These are phyloP conservation scores for Stephanodiscus triporus DNA, from an alignment of 108 stramenopile species.

Conservation along the genomic window DNA sequence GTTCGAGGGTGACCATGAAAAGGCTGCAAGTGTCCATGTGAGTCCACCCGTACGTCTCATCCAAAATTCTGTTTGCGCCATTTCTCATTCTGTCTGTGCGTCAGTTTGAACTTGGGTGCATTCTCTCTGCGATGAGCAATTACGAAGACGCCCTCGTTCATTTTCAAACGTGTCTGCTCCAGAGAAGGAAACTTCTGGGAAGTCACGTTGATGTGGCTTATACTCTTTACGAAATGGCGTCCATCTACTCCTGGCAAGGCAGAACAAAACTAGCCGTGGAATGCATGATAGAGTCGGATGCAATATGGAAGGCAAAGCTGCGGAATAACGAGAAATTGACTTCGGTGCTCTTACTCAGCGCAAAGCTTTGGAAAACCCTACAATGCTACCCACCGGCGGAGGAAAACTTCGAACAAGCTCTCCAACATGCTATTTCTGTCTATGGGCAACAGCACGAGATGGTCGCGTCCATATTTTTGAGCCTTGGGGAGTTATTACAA, in stretches of 20 bases:
- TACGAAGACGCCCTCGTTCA: constrained; percentile 66
- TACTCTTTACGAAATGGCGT: constrained; percentile 77
- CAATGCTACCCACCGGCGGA: constrained; percentile 57
- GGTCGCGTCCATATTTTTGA: constrained; percentile 71
- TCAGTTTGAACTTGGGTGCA: constrained; percentile 70
- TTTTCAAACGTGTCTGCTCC: constrained; percentile 69
- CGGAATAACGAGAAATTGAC: constrained; percentile 70
- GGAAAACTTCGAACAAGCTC: constrained; percentile 72
- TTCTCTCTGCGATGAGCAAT: constrained; percentile 61
- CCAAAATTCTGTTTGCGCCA: neutral
- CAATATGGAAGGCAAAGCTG: constrained; percentile 72
- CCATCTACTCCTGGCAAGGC: constrained; percentile 28
- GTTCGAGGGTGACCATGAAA: constrained; percentile 41
- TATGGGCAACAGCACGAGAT: constrained; percentile 72
- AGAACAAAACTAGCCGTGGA: constrained; percentile 63
- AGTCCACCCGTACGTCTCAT: constrained; percentile 5
- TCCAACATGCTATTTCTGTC: constrained; percentile 59
- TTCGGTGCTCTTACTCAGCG: constrained; percentile 58
- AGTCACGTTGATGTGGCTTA: constrained; percentile 83
- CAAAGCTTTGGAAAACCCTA: constrained; percentile 68
- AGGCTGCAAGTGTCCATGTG: constrained; percentile 46
- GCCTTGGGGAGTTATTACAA: constrained; percentile 79
- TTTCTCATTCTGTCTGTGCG: neutral
- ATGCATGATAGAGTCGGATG: constrained; percentile 75
- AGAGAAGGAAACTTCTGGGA: constrained; percentile 70